Evolutionary conservation across 2,329 filamentous ascomycete genomes (phyloP), one percentile per base, ranked within the genome.

Genomic region (Gaeumannomyces sp.): DNA sequence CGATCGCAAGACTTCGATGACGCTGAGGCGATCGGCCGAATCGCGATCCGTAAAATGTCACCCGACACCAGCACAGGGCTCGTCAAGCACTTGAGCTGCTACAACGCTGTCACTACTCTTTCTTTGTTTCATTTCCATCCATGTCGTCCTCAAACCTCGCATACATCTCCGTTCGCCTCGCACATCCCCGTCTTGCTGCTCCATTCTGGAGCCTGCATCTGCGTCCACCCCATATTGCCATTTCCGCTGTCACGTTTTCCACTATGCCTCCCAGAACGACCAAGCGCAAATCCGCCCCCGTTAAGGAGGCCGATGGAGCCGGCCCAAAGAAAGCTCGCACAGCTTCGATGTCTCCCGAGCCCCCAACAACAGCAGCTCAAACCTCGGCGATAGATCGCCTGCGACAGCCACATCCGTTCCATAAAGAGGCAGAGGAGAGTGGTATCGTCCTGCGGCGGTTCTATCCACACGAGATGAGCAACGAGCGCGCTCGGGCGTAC

Each of bases 381-480:
- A 10, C 16, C n/a, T 31, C 57, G 7, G 25, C 60, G 13, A 58
- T 29, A 27, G 75, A 77, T 63, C 75, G 74, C 31, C 70, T 83
- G 63, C 77, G 76, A 50, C 72, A 75, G 29, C 81, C 81, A 0
- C 83, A 85, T 66, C 80, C 78, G 14, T 78, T 78, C 58, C 72
- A 79, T n/a, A 71, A 74, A 22, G 75, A 80, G 28, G 76, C 81
- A 11, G 81, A 84, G 67, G 75, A 80, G 28, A 69, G 88, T 68
- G 88, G 87, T 25, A 86, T 91, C 62, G 85, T 91, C 0, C 79
- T 89, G 50, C 86, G 89, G 57, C 83, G 90, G 61, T 97, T 88
- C 77, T 97, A 97, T 70, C 92, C 92, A 0, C 84, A 85, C 1
- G 92, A 96, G 73, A 96, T 97, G 88, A 90, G 83, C 77, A 95